A percentile compares a stretch with the other conserved stretches of the same genome.
phyloP scores from a whole-genome alignment of 169 alveolate genomes.

The Plasmodium inui region DNA sequence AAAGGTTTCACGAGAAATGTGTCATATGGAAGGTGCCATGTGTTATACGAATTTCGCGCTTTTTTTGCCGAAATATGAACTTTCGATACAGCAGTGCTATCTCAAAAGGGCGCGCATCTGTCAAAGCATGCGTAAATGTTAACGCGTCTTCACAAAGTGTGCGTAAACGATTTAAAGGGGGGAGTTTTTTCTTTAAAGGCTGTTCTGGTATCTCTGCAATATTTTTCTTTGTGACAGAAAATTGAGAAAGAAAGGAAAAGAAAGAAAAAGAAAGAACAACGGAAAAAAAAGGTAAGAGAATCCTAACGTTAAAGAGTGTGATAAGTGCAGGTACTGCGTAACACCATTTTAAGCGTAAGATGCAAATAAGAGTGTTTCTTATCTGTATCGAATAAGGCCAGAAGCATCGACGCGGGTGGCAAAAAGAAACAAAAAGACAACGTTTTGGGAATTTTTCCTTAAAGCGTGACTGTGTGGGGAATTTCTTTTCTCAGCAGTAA shows the following conservation, averaged over 20 bases:
- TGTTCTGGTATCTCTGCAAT: neutral
- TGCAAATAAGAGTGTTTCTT: neutral
- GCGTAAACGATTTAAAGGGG: neutral
- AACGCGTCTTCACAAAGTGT: neutral
- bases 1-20: neutral
- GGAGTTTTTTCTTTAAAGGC: neutral
- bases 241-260: neutral
- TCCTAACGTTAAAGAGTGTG: neutral
- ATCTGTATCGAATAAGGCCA: neutral
- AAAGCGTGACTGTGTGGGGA: neutral
- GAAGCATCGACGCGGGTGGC: neutral
- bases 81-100: neutral
- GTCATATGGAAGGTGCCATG: neutral
- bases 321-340: neutral
- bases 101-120: neutral
- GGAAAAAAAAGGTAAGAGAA: neutral
- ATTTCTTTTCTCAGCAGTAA: neutral
- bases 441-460: constrained; percentile 5
- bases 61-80: neutral
- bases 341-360: neutral
- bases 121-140: constrained; percentile 1
- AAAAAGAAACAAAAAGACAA: neutral
- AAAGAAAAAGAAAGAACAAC: neutral
- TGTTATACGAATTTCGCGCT: neutral
- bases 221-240: neutral